Conservation (phyloP, 1,139 yeast species). For the Taphrina communis region DNA sequence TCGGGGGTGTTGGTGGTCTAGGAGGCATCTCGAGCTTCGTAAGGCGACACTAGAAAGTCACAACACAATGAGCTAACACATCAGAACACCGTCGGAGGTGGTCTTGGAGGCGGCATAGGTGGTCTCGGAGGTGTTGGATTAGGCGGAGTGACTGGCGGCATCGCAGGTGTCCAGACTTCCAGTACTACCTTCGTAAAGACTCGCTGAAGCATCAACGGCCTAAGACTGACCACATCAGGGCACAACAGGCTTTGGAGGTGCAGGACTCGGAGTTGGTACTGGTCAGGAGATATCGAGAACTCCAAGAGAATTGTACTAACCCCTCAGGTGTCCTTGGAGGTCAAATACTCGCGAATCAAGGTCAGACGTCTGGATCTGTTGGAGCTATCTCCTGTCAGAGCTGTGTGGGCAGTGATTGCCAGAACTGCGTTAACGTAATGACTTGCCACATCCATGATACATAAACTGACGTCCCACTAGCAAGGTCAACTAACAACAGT, state of each 20-base stretch:
- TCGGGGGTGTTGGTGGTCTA: constrained; percentile 19
- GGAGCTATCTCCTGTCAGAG: constrained; percentile 25
- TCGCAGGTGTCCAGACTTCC: constrained; percentile 5
- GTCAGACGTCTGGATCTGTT: not conserved
- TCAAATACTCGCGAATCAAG: constrained; percentile 22
- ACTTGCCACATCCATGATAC: not conserved
- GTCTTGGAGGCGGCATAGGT: not conserved
- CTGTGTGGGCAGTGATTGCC: constrained; percentile 22
- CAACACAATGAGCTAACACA: not conserved
- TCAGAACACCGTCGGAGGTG: constrained; percentile 6
- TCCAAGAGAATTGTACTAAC: not conserved
- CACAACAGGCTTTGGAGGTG: constrained; percentile 13
- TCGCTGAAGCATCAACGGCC: not conserved
- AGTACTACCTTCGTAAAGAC: constrained; percentile 4
- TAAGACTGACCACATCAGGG: not conserved
- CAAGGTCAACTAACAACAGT: constrained; percentile 24
- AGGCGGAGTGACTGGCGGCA: constrained; percentile 3
- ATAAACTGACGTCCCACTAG: constrained; percentile 1
- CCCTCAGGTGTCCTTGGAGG: constrained; percentile 9
- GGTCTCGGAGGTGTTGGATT: constrained; percentile 3
- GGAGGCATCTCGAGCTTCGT: constrained; percentile 31
- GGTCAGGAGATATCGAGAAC: not conserved
- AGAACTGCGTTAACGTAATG: constrained; percentile 24
- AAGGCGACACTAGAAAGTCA: not conserved
- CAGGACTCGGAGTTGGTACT: constrained; percentile 8